phyloP scores from a whole-genome alignment of 139 green algal species.

The Pleodorina starrii region DNA sequence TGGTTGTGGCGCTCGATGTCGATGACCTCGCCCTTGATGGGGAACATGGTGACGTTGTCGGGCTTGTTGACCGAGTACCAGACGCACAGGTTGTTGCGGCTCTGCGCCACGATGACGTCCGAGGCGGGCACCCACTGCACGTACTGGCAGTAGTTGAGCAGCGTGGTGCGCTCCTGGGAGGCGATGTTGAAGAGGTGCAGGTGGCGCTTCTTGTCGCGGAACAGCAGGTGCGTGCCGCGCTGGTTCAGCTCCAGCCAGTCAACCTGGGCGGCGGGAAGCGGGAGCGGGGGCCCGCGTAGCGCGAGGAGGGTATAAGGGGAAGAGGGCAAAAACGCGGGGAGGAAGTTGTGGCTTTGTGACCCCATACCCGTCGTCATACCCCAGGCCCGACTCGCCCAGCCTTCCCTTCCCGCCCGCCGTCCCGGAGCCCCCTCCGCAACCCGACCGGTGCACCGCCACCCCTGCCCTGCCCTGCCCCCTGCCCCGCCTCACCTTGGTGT shows the following conservation, averaged over 20 bases:
- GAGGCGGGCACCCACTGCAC: constrained; percentile 88
- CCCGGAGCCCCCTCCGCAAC: too few relatives aligned
- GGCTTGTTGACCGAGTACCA: constrained; percentile 87
- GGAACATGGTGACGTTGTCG: constrained; percentile 76
- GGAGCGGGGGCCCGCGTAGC: not conserved
- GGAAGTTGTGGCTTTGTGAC: too few relatives aligned
- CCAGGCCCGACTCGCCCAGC: too few relatives aligned
- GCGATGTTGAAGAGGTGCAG: constrained; percentile 82
- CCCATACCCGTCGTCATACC: too few relatives aligned
- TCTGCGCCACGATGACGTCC: constrained; percentile 89
- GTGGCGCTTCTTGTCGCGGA: constrained; percentile 87
- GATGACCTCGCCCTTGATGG: constrained; percentile 83
- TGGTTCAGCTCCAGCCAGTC: constrained; percentile 82
- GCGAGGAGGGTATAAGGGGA: not conserved
- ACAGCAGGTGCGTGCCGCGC: constrained; percentile 86
- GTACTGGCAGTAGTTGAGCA: constrained; percentile 86
- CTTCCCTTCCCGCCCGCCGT: too few relatives aligned
- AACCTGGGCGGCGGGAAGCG: not conserved
- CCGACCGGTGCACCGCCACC: not conserved
- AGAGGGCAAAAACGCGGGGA: too few relatives aligned
- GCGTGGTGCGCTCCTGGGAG: constrained; percentile 75
- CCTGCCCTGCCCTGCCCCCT: not conserved
- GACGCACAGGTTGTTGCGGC: constrained; percentile 82
- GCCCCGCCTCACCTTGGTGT: constrained; percentile 45
- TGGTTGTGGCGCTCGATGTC: constrained; percentile 76